Base-by-base conservation (phyloP, 495 filamentous ascomycete species). In the Penicillium coffeae region DNA sequence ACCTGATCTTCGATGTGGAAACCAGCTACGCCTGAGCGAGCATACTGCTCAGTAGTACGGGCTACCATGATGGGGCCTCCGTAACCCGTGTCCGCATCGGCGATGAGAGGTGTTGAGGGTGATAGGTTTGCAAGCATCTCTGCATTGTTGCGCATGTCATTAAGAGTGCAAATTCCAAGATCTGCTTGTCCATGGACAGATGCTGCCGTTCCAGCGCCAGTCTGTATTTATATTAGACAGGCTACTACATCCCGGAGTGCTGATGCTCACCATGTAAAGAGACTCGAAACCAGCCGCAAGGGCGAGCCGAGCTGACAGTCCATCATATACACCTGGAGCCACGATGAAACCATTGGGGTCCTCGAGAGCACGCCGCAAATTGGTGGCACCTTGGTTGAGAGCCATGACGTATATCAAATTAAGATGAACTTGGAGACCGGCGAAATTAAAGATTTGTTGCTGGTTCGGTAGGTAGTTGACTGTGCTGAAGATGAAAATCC, bases 1-100 rank as follows among this genome's bases (percentile, higher is more conserved):
- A 86, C 76, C 58, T 89, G 84, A 70, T 89, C 86, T 63, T 90
- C 85, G 56, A 89, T 75, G 59, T 89, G 84, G 50, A 88, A 74
- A 27, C 71, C 86, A 3, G 86, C 85, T 0, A 88, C 81, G 35
- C 83, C 83, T 8, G 82, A 73, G 7, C 76, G 74, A 18, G 79
- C 77, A 63, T 88, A 89, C 50, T 81, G 73, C 49, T 77, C 70
- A 14, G 84, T 77, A 1, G 83, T 82, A 32, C 79, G 73, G 13
- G 78, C 70, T 18, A 88, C 77, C 75, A 84, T 85, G 45, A 86
- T 71, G 4, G 80, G 78, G 0, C 79, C 82, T 48, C 82, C 82
- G 58, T 79, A 85, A 32, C 82, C 82, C 20, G 81, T 84, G 63
- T 89, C 85, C 21, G 81, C 83, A 56, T 88, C 85, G 45, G 84